Evolutionary conservation across 257 asterid genomes (phyloP), one percentile per base, ranked within the genome.

Genomic region (Jacaranda mimosifolia): DNA sequence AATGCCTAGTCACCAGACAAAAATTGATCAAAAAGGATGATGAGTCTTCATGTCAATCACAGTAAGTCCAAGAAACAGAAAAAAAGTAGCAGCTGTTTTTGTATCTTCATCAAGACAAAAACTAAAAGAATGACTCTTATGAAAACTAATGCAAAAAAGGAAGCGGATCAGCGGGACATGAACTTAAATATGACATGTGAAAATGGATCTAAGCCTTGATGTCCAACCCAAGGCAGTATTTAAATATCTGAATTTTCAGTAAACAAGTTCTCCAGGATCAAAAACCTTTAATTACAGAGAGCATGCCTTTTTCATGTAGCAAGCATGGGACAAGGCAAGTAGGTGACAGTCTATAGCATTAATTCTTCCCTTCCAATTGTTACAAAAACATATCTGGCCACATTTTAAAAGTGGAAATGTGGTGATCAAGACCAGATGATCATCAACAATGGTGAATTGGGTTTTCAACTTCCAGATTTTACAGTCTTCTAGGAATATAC

Each of bases 1-100:
- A 58, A 83, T 52, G 40, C 91, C 99, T 96, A 70, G 26, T 46
- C 77, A 83, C 53, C 56, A 81, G 46, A 83, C 1, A 39, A 67
- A 39, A 73, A 59, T 35, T 68, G 52, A 80, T 81, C 17, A 67
- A 9, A 42, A 46, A 67, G 12, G 77, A 82, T 10, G 40, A 57
- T 53, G 6, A 56, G 32, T 26, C 32, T 26, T 26, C 32, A 26
- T 26, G 32, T 2, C 32, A 26, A 26, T 26, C 2, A 26, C 2
- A 26, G 32, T 26, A 26, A 26, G 43, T 60, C 63, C 77, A 76
- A 40, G 48, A 71, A 67, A 52, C 52, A 19, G 35, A 70, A 73
- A 53, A 53, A 53, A 64, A 65, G 48, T 46, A 13, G 51, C 46
- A 68, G 55, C 59, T 26, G 56, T 35, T 35, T 36, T 10, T 17